Percentiles rank a stretch among this genome's conserved stretches.
Conservation (phyloP, 2,329 filamentous ascomycete genomes). For the Metarhizium guizhouense region DNA sequence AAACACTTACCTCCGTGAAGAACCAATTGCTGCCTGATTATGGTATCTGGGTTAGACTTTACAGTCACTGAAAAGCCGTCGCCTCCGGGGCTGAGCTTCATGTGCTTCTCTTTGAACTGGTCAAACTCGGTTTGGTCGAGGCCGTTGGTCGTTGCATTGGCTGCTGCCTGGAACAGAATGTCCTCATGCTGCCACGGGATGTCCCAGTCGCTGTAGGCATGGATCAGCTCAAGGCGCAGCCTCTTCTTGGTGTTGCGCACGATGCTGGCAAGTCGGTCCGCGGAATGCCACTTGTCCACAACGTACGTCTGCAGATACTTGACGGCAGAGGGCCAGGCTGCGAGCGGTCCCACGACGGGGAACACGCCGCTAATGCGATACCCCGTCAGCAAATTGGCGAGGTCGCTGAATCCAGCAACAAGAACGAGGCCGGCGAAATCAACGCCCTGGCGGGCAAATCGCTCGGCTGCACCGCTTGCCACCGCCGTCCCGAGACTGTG, state of each 20-base stretch:
- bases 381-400: constrained; percentile 63
- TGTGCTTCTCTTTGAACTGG: constrained; percentile 36
- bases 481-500: constrained; percentile 88
- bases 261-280: constrained; percentile 52
- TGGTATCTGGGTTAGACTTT: constrained; percentile 32
- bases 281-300: constrained; percentile 75
- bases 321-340: constrained; percentile 55
- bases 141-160: constrained; percentile 36
- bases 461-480: constrained; percentile 62
- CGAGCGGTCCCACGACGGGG: constrained; percentile 69
- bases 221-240: constrained; percentile 63
- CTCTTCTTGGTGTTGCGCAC: constrained; percentile 40
- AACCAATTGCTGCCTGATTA: constrained; percentile 45
- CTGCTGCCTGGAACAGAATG: constrained; percentile 51
- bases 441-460: constrained; percentile 50
- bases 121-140: constrained; percentile 29
- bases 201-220: constrained; percentile 72
- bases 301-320: constrained; percentile 53
- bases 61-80: constrained; percentile 40
- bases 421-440: constrained; percentile 76
- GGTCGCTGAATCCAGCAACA: constrained; percentile 67
- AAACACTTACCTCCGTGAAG: constrained; percentile 42
- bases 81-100: constrained; percentile 29
- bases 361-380: constrained; percentile 74
- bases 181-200: constrained; percentile 69